These are phyloP conservation scores for Pistacia integerrima DNA, from an alignment of 345 rosid species.

Conservation along the genomic window DNA sequence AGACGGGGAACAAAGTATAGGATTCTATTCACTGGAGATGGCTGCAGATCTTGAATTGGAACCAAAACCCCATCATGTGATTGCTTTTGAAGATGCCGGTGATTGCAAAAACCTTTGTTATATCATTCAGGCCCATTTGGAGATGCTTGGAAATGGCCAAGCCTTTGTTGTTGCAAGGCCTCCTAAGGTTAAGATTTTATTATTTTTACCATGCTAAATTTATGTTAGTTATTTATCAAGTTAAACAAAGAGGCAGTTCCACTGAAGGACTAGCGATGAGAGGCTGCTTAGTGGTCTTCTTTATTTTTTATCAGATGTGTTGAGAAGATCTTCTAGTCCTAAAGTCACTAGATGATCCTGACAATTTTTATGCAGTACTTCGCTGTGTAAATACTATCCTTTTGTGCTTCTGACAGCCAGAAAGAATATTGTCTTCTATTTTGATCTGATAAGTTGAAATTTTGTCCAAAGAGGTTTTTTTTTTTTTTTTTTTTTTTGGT, in stretches of 20 bases:
- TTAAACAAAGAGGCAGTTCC: conserved; percentile 4
- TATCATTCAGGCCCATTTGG: conserved; percentile 85
- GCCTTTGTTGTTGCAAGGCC: conserved; percentile 85
- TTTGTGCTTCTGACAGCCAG: not conserved
- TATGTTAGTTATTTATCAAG: not conserved
- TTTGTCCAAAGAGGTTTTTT: not conserved
- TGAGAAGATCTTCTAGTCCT: not conserved
- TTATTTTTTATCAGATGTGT: not conserved
- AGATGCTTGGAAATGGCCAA: conserved; percentile 70
- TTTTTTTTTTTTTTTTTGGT: not conserved
- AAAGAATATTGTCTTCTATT: not conserved
- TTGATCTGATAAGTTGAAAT: conserved; percentile 8
- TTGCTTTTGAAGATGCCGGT: conserved; percentile 75
- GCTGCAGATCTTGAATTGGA: conserved; percentile 88
- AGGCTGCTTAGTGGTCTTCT: not conserved
- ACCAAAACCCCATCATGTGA: conserved; percentile 80
- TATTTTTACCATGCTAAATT: not conserved
- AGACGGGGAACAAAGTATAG: conserved; percentile 61
- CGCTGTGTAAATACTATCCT: not conserved
- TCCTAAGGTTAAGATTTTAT: conserved; percentile 61
- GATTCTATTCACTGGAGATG: conserved; percentile 91
- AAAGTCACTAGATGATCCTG: not conserved
- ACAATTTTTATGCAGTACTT: no score
- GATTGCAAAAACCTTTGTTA: conserved; percentile 79
- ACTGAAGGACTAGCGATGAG: not conserved